Evolutionary conservation across 441 rosid genomes (phyloP).

Genomic region (Gossypium schwendimanii): DNA sequence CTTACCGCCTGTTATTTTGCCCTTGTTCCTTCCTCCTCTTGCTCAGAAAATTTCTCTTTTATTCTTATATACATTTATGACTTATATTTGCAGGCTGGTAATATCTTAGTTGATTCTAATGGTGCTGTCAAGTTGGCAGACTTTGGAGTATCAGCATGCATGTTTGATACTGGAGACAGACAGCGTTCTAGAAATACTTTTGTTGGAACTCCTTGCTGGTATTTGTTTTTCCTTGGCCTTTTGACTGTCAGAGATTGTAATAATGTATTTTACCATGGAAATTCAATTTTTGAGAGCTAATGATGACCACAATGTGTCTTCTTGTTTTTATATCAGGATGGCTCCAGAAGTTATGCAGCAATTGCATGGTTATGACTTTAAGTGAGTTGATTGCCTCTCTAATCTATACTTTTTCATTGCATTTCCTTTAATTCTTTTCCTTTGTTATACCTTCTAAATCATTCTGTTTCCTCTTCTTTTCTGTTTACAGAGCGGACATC

Average conservation of each 20-base stretch:
- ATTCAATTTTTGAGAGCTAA: neutral
- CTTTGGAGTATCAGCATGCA: conserved; percentile 94
- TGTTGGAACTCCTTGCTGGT: conserved; percentile 99
- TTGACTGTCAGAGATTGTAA: neutral
- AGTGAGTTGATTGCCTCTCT: conserved; percentile 46
- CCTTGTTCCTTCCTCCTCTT: neutral
- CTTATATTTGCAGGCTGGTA: conserved; percentile 70
- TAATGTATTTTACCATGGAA: neutral
- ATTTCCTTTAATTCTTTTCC: neutral
- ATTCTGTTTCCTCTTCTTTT: conserved; percentile 16
- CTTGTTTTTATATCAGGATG: conserved; percentile 56
- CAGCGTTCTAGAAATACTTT: conserved; percentile 93
- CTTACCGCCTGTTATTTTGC: neutral
- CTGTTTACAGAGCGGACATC: conserved; percentile 76
- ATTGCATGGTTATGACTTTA: conserved; percentile 94
- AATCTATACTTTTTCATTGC: neutral
- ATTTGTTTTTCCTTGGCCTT: conserved; percentile 17
- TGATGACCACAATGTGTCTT: conserved; percentile 13
- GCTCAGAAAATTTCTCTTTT: conserved; percentile 1
- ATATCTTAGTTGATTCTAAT: conserved; percentile 66
- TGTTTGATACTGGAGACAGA: conserved; percentile 97
- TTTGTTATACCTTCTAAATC: conserved; percentile 13
- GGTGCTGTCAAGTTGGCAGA: conserved; percentile 91
- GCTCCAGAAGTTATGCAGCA: conserved; percentile 99
- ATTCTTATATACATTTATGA: conserved; percentile 17